Percentiles rank a stretch among this genome's conserved stretches.
phyloP scores from a whole-genome alignment of 2,329 filamentous ascomycete genomes.

The Penicillium sclerotiorum region DNA sequence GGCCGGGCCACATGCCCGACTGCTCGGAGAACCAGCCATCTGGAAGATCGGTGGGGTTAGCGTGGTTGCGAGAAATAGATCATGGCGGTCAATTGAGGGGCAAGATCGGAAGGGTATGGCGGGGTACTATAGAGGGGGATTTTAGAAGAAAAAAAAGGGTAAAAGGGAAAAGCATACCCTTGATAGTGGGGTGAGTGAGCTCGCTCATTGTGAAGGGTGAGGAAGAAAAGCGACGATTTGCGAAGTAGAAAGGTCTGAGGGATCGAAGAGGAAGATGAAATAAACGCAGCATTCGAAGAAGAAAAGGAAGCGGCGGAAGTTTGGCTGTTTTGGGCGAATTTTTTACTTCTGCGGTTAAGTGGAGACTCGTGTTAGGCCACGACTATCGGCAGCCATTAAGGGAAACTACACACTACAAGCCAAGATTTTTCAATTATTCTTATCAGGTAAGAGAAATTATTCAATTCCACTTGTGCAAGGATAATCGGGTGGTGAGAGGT shows the following conservation, averaged over 20 bases:
- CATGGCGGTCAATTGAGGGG: conserved; percentile 1
- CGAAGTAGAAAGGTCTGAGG: conserved; percentile 16
- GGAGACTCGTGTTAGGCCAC: conserved; percentile 13
- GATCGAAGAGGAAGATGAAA: conserved; percentile 18
- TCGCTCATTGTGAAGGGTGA: conserved; percentile 62
- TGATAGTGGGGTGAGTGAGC: conserved; percentile 75
- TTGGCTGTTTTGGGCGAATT: conserved; percentile 27
- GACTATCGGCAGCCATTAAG: background rate
- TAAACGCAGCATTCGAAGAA: conserved; percentile 25
- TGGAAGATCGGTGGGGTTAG: conserved; percentile 41
- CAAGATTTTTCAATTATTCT: background rate
- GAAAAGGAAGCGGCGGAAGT: conserved; percentile 29
- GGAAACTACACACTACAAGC: background rate
- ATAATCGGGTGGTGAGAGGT: background rate
- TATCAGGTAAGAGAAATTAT: conserved; percentile 3
- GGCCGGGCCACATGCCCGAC: conserved; percentile 98
- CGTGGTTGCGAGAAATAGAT: background rate
- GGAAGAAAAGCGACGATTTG: conserved; percentile 12
- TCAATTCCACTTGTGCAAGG: background rate
- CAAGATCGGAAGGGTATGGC: conserved; percentile 20
- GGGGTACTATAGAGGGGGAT: too few species aligned
- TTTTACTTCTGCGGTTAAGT: conserved; percentile 19
- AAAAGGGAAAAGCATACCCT: conserved; percentile 56
- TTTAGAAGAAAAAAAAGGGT: conserved; percentile 1
- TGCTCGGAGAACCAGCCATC: conserved; percentile 99